Evolutionary conservation across 2,329 filamentous ascomycete species (phyloP).

Genomic region (Penicillium sumatraense): DNA sequence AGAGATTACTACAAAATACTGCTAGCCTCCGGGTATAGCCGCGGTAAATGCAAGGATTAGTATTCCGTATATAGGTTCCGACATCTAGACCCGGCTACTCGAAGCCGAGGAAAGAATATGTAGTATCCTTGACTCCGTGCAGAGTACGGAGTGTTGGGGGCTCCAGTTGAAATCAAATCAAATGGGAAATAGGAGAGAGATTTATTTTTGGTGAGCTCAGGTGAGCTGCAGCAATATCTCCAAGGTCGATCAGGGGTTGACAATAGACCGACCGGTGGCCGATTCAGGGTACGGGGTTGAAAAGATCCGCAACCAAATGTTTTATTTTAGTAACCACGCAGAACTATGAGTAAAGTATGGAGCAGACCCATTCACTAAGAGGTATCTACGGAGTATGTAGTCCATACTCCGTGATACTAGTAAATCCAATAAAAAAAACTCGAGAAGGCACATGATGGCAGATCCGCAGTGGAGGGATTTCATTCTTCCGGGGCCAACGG

Average conservation of each 20-base stretch:
- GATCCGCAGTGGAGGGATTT: constrained; percentile 1
- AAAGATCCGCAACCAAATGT: neutral
- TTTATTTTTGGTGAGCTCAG: too few species aligned
- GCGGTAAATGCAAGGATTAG: neutral
- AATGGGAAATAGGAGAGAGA: neutral
- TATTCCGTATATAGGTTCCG: neutral
- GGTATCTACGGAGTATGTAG: too few species aligned
- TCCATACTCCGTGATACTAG: neutral
- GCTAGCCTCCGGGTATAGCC: neutral
- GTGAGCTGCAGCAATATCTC: neutral
- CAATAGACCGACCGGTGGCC: neutral
- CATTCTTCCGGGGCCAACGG: neutral
- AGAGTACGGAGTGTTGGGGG: too few species aligned
- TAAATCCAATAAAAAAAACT: neutral
- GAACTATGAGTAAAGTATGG: too few species aligned
- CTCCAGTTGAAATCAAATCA: neutral
- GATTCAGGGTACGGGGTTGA: neutral
- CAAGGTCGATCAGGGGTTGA: neutral
- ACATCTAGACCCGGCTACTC: too few species aligned
- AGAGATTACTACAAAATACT: too few species aligned
- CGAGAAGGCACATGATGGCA: neutral
- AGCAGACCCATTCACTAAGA: too few species aligned
- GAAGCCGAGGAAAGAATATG: neutral
- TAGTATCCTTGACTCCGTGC: neutral
- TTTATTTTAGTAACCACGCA: too few species aligned